Evolutionary conservation across 2,329 filamentous ascomycete species (phyloP).

Genomic region (Cladosporium cucumerinum): DNA sequence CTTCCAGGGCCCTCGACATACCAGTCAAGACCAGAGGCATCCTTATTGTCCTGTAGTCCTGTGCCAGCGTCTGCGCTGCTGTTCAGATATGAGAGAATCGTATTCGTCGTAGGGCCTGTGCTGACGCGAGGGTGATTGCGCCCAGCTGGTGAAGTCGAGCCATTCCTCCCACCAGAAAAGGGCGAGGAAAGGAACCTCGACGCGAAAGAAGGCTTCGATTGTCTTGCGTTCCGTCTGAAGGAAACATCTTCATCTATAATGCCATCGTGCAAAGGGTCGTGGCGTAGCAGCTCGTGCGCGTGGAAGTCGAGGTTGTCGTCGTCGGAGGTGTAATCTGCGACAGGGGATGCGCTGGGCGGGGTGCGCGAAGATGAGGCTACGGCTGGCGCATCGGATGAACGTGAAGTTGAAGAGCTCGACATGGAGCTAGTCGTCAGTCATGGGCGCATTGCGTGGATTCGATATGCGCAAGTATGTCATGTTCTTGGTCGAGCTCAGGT

Average conservation of each 20-base stretch:
- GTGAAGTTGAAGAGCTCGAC: slow-evolving; percentile 35
- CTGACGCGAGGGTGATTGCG: not conserved
- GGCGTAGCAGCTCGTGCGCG: slow-evolving; percentile 46
- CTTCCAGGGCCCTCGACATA: slow-evolving; percentile 83
- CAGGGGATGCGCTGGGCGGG: slow-evolving; percentile 28
- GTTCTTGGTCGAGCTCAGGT: not conserved
- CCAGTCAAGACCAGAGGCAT: slow-evolving; percentile 64
- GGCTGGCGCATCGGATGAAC: slow-evolving; percentile 34
- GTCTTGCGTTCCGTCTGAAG: slow-evolving; percentile 67
- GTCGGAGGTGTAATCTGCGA: slow-evolving; percentile 33
- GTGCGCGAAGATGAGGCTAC: slow-evolving; percentile 46
- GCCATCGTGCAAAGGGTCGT: slow-evolving; percentile 26
- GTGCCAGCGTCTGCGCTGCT: slow-evolving; percentile 36
- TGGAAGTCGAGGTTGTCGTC: slow-evolving; percentile 40
- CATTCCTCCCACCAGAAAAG: slow-evolving; percentile 33
- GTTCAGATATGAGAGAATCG: slow-evolving; percentile 43
- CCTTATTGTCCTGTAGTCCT: slow-evolving; percentile 43
- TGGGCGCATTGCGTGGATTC: slow-evolving; percentile 6
- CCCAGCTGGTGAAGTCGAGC: slow-evolving; percentile 27
- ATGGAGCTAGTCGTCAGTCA: slow-evolving; percentile 28
- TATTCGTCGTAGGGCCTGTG: slow-evolving; percentile 33
- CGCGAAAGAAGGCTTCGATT: slow-evolving; percentile 37
- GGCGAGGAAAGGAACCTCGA: slow-evolving; percentile 46
- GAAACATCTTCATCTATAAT: slow-evolving; percentile 44
- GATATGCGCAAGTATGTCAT: not conserved